phyloP scores from a whole-genome alignment of 495 filamentous ascomycete genomes.

The Penicillium coffeae region DNA sequence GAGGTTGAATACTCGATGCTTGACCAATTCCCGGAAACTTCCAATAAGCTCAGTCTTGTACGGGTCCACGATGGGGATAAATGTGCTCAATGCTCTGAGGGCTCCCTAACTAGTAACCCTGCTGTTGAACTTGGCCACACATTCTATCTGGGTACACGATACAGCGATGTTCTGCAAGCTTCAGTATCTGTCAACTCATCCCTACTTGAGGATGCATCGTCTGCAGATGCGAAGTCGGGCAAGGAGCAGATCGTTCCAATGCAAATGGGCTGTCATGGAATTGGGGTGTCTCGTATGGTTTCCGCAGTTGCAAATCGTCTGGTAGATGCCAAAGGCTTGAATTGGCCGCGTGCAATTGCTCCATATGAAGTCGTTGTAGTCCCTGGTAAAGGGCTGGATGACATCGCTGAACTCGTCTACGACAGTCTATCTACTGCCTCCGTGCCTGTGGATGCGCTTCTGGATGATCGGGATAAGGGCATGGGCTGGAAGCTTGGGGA shows the following conservation, averaged over 20 bases:
- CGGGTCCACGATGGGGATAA: conserved; percentile 62
- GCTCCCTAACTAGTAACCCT: conserved; percentile 59
- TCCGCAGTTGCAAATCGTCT: conserved; percentile 74
- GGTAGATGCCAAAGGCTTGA: conserved; percentile 71
- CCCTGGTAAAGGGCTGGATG: conserved; percentile 44
- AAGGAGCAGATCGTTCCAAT: conserved; percentile 49
- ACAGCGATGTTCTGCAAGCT: conserved; percentile 70
- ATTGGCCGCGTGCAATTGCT: conserved; percentile 84
- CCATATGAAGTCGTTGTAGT: conserved; percentile 80
- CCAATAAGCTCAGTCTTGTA: conserved; percentile 51
- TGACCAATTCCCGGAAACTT: conserved; percentile 38
- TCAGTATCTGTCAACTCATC: conserved; percentile 43
- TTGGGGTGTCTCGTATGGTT: conserved; percentile 88
- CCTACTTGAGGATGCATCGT: conserved; percentile 14
- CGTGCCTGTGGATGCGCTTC: conserved; percentile 52
- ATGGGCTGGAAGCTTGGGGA: conserved; percentile 83
- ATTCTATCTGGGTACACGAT: conserved; percentile 88
- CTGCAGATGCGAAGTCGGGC: conserved; percentile 9
- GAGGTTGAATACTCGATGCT: conserved; percentile 40
- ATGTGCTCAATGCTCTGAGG: conserved; percentile 66
- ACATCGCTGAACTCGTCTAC: conserved; percentile 56
- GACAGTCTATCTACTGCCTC: conserved; percentile 40
- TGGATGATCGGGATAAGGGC: conserved; percentile 71
- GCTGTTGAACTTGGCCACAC: conserved; percentile 93
- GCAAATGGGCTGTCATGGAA: conserved; percentile 96